Evolutionary conservation across 306 rosid species (phyloP).

Genomic region (Hippophae gyantsensis): DNA sequence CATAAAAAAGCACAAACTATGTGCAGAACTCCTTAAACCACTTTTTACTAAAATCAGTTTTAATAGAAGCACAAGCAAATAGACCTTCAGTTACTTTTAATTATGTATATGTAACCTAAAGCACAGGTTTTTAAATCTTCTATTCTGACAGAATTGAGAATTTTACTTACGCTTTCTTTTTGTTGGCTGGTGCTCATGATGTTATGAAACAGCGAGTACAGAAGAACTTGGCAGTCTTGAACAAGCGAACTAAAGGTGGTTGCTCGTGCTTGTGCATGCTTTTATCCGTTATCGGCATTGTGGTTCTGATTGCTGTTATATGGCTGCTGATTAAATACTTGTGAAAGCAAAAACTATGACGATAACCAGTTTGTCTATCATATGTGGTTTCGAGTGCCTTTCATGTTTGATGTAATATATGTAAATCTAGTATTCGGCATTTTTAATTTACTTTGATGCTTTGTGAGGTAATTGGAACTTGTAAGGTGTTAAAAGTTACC

Average conservation of each 20-base stretch:
- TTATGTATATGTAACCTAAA: too few relatives aligned
- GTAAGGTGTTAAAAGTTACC: slow-evolving; percentile 2
- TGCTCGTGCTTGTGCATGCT: slow-evolving; percentile 95
- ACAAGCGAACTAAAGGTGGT: slow-evolving; percentile 79
- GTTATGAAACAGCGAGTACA: slow-evolving; percentile 59
- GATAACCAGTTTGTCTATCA: slow-evolving; percentile 1
- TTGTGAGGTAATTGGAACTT: slow-evolving; percentile 1
- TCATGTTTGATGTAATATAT: slow-evolving; percentile 3
- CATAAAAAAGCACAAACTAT: too few relatives aligned
- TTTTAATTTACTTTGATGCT: neutral
- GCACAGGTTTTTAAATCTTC: too few relatives aligned
- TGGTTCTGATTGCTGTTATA: slow-evolving; percentile 52
- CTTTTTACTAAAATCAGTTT: too few relatives aligned
- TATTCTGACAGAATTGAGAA: too few relatives aligned
- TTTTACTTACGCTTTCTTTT: too few relatives aligned
- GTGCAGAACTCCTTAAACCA: too few relatives aligned
- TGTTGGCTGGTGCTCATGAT: slow-evolving; percentile 2
- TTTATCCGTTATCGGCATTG: slow-evolving; percentile 63
- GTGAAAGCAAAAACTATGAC: slow-evolving; percentile 28
- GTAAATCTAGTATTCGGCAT: slow-evolving; percentile 11
- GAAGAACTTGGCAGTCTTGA: slow-evolving; percentile 43
- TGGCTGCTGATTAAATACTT: slow-evolving; percentile 64
- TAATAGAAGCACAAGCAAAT: too few relatives aligned
- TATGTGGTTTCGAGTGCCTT: slow-evolving; percentile 18
- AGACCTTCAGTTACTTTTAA: too few relatives aligned